Conservation (phyloP, 768 basidiomycete species). For the Collybia sordida region DNA sequence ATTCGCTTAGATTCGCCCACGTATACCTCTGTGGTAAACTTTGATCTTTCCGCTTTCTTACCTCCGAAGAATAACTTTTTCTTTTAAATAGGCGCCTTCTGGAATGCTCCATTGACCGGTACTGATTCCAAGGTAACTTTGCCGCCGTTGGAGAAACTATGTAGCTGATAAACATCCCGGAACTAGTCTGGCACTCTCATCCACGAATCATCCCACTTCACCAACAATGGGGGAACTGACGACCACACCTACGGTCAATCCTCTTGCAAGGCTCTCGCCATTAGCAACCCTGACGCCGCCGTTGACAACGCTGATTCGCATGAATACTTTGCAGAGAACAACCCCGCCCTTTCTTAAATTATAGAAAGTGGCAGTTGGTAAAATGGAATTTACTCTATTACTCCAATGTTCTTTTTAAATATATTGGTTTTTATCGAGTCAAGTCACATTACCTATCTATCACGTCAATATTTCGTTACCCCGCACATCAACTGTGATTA, state of each 20-base stretch:
- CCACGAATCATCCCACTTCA: constrained; percentile 49
- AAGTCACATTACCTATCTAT: too few relatives aligned
- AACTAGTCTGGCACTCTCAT: constrained; percentile 32
- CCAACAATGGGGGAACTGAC: constrained; percentile 37
- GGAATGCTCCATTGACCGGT: constrained; percentile 42
- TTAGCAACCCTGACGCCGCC: constrained; percentile 34
- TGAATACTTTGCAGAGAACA: constrained; percentile 53
- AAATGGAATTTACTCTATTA: too few relatives aligned
- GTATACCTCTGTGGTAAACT: constrained; percentile 41
- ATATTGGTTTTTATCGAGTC: too few relatives aligned
- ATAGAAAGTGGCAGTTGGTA: too few relatives aligned
- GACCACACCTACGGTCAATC: constrained; percentile 48
- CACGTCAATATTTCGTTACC: too few relatives aligned
- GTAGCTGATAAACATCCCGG: neutral
- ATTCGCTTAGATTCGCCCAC: constrained; percentile 25
- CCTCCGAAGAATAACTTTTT: too few relatives aligned
- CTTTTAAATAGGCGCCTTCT: constrained; percentile 33
- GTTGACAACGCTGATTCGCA: constrained; percentile 46
- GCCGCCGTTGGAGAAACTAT: neutral
- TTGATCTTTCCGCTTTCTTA: too few relatives aligned
- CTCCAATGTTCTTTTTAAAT: too few relatives aligned
- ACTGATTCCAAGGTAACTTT: constrained; percentile 42
- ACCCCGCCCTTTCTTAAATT: constrained; percentile 1
- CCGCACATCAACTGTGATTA: too few relatives aligned
- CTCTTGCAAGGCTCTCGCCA: constrained; percentile 37